These are phyloP conservation scores for Globisporangium paddicum DNA, from an alignment of 352 stramenopile genomes.

Conservation along the genomic window DNA sequence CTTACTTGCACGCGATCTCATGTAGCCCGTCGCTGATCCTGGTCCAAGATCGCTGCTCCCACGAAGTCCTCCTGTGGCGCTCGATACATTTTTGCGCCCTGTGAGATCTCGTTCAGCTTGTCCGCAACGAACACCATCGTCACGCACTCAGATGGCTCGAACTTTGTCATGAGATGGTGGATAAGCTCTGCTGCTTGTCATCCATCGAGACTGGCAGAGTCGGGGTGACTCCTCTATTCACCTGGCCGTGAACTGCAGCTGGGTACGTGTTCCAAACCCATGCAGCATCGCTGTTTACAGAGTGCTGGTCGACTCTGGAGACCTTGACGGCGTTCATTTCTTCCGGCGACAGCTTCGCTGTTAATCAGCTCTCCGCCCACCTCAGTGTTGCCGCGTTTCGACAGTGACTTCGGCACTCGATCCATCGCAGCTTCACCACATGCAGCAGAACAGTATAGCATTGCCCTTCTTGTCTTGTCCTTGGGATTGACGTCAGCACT, in stretches of 20 bases:
- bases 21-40: no score
- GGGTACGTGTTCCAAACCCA: no score
- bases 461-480: not conserved
- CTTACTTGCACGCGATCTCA: no score
- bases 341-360: not conserved
- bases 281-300: no score
- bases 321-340: constrained; percentile 33
- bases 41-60: no score
- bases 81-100: not conserved
- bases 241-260: not conserved
- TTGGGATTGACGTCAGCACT: not conserved
- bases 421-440: not conserved
- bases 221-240: not conserved
- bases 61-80: no score
- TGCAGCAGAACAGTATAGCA: not conserved
- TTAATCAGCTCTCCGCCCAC: no score
- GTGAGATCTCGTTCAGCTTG: not conserved
- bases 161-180: not conserved
- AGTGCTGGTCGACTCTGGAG: not conserved
- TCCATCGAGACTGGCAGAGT: not conserved
- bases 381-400: no score
- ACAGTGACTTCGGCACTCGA: not conserved
- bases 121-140: not conserved
- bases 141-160: not conserved
- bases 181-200: not conserved